A percentile compares a stretch with the other conserved stretches of the same genome.
phyloP scores from a whole-genome alignment of 1,139 yeast species.

The Hansenula lynferdii region DNA sequence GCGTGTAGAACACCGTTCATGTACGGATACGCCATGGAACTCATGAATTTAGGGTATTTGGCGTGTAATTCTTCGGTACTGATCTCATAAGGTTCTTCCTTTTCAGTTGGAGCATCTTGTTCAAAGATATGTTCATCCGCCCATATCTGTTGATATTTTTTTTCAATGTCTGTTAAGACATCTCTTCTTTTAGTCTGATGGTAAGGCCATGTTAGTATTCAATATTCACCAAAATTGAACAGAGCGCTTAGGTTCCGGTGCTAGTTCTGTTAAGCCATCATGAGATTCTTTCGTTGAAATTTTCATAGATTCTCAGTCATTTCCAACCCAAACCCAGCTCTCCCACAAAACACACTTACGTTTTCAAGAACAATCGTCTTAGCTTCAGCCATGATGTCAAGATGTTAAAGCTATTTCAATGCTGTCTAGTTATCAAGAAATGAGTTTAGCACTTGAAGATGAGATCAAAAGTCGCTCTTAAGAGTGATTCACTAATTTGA shows the following conservation, averaged over 20 bases:
- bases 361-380: slow-evolving; percentile 36
- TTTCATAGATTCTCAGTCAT: no score
- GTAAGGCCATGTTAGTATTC: slow-evolving; percentile 20
- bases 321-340: not conserved
- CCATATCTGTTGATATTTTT: slow-evolving; percentile 87
- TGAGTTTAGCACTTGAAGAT: not conserved
- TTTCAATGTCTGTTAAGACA: slow-evolving; percentile 82
- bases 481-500: not conserved
- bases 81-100: slow-evolving; percentile 55
- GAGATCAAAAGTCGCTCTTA: not conserved
- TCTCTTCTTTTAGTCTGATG: slow-evolving; percentile 82
- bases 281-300: not conserved
- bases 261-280: not conserved
- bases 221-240: no score
- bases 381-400: slow-evolving; percentile 18
- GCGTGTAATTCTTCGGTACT: slow-evolving; percentile 64
- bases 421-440: not conserved
- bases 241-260: no score
- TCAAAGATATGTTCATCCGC: slow-evolving; percentile 80
- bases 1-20: slow-evolving; percentile 99
- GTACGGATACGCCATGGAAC: slow-evolving; percentile 97
- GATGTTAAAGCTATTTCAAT: not conserved
- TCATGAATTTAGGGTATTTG: slow-evolving; percentile 81
- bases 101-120: slow-evolving; percentile 77
- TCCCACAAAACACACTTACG: no score